Evolutionary conservation across 495 filamentous ascomycete species (phyloP).

Genomic region (Penicillium robsamsonii): DNA sequence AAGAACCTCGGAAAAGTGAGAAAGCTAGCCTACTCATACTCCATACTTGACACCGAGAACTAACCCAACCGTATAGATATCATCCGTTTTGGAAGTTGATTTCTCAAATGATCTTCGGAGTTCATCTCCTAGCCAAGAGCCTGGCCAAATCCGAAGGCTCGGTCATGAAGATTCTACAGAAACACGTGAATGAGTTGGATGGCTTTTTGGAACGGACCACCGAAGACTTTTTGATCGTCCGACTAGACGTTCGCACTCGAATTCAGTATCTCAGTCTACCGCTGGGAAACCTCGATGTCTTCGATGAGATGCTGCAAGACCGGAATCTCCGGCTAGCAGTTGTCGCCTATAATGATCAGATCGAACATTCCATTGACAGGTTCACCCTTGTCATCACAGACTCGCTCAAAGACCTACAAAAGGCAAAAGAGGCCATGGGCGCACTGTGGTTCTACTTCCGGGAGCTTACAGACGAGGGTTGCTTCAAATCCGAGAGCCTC

Average conservation of each 20-base stretch:
- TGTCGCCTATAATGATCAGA: conserved; percentile 82
- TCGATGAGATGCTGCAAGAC: conserved; percentile 87
- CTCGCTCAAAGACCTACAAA: conserved; percentile 70
- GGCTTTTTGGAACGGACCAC: conserved; percentile 80
- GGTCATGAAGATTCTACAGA: conserved; percentile 85
- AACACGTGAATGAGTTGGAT: conserved; percentile 91
- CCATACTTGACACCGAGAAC: neutral
- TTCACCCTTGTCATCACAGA: conserved; percentile 73
- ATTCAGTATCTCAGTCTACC: conserved; percentile 78
- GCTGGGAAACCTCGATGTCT: conserved; percentile 75
- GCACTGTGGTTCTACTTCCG: conserved; percentile 75
- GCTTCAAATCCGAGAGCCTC: conserved; percentile 42
- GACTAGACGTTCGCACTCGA: conserved; percentile 68
- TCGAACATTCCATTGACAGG: conserved; percentile 81
- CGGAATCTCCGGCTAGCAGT: conserved; percentile 77
- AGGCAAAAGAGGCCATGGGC: conserved; percentile 72
- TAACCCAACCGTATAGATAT: conserved; percentile 38
- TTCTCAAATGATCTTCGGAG: conserved; percentile 89
- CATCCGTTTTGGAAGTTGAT: conserved; percentile 89
- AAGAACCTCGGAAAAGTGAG: conserved; percentile 55
- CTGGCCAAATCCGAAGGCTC: conserved; percentile 84
- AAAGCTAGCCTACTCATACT: neutral
- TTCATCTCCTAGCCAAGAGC: conserved; percentile 80
- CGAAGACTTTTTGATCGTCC: conserved; percentile 83
- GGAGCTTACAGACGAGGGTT: conserved; percentile 56